Evolutionary conservation across 2,329 filamentous ascomycete genomes (phyloP), one percentile per base, ranked within the genome.

Genomic region (Phialophora expanda): DNA sequence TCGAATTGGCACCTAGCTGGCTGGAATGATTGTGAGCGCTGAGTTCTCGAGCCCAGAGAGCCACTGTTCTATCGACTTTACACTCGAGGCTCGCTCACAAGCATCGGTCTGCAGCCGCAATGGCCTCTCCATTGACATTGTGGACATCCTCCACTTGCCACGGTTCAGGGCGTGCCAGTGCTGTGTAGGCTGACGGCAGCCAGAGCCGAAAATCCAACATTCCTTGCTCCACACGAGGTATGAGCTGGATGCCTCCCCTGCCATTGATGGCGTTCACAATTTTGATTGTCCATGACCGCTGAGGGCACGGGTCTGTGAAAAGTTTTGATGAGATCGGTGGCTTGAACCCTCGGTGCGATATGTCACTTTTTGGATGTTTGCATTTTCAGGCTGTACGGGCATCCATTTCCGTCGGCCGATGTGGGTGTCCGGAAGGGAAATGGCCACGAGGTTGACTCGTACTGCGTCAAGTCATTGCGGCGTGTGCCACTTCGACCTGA

Each of bases 331-430:
- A 22, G 20, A 28, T 34, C 24, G 22, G 24, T 51, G 48, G 24
- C 48, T 44, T 24, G 48, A 51, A 22, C 20, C 20, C 20, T 55
- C n/a, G 17, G 24, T n/a, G 17, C n/a, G 53, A 32, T 28, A 14
- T 17, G 24, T 34, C 53, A 55, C n/a, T 12, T 55, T 32, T 55
- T 53, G 9, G 24, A 32, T n/a, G 51, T 55, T 28, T n/a, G 8
- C 26, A 32, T 17, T 32, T 55, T 34, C 17, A 17, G 17, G 7
- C 51, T 7, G 28, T 7, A 30, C 51, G 9, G 11, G 51, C 22
- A 32, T 12, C 11, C 11, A 28, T 26, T 51, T 14, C 51, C 51
- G 4, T 9, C 8, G 8, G 51, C 1, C 2, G 8, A 17, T 32
- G 48, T 17, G 12, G 26, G 6, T 22, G 26, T 14, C 22, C 14